A percentile compares a stretch with the other conserved stretches of the same genome.
These are phyloP conservation scores for Globisporangium echinulatum DNA, from an alignment of 352 stramenopile species.

Conservation along the genomic window DNA sequence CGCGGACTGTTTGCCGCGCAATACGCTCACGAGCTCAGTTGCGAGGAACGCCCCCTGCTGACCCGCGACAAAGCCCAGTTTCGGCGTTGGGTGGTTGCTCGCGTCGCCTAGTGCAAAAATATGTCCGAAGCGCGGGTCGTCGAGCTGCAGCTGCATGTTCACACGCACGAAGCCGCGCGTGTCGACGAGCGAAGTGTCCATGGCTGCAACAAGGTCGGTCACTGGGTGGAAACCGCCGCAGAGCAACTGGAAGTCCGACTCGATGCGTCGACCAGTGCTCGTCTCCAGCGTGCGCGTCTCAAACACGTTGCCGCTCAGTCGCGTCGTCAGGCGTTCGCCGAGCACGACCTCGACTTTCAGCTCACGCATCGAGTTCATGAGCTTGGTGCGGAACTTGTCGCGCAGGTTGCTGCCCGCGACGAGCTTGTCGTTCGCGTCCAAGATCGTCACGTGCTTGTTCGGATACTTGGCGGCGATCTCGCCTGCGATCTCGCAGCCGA, in stretches of 20 bases:
- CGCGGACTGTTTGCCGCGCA: not conserved
- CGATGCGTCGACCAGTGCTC: slow-evolving; percentile 37
- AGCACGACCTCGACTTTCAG: slow-evolving; percentile 49
- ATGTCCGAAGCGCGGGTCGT: slow-evolving; percentile 29
- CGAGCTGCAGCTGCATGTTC: slow-evolving; percentile 41
- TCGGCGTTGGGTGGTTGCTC: slow-evolving; percentile 29
- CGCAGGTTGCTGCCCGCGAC: slow-evolving; percentile 25
- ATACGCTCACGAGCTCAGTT: no score
- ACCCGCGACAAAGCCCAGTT: no score
- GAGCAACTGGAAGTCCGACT: slow-evolving; percentile 43
- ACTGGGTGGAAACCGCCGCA: slow-evolving; percentile 29
- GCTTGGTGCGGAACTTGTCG: slow-evolving; percentile 38
- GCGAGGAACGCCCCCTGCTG: no score
- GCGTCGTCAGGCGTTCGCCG: slow-evolving; percentile 38
- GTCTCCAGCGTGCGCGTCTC: slow-evolving; percentile 30
- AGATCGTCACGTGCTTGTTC: slow-evolving; percentile 45
- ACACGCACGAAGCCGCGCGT: slow-evolving; percentile 36
- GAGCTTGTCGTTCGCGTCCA: slow-evolving; percentile 27
- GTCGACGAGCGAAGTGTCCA: slow-evolving; percentile 39
- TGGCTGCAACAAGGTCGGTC: slow-evolving; percentile 16
- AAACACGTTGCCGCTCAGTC: slow-evolving; percentile 25
- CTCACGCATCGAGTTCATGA: slow-evolving; percentile 25
- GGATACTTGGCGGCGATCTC: slow-evolving; percentile 41
- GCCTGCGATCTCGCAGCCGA: slow-evolving; percentile 46
- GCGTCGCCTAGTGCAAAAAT: slow-evolving; percentile 53